A percentile compares a stretch with the other conserved stretches of the same genome.
Conservation (phyloP, 176 grass and related monocot species). For the Tuctoria greenei region DNA sequence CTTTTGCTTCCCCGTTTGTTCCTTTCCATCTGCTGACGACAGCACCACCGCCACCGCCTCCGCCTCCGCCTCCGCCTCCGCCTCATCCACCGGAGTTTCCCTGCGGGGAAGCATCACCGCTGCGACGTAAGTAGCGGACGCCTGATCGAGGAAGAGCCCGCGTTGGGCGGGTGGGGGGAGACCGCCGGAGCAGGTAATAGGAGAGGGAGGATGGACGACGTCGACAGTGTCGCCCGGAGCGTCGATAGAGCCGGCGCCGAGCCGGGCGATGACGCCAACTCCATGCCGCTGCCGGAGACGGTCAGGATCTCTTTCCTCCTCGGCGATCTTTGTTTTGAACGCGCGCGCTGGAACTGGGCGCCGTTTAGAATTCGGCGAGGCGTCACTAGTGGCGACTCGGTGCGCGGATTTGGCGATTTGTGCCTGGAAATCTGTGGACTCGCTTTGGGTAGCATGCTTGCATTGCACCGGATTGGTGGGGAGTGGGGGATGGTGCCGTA, state of each 20-base stretch:
- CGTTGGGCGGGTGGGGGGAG: background rate
- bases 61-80: background rate
- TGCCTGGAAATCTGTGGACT: background rate
- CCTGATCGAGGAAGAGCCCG: background rate
- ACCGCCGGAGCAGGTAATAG: background rate
- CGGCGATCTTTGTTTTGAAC: background rate
- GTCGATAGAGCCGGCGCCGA: conserved; percentile 39
- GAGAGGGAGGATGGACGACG: conserved; percentile 57
- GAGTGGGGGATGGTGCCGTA: background rate
- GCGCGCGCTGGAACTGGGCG: background rate
- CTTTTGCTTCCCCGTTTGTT: conserved; percentile 41
- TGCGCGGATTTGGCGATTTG: background rate
- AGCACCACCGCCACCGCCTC: conserved; percentile 13
- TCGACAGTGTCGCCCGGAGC: conserved; percentile 53
- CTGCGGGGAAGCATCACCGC: background rate
- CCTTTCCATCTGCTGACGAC: background rate
- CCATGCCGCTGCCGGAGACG: conserved; percentile 71
- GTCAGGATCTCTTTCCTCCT: conserved; percentile 31
- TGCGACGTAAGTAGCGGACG: background rate
- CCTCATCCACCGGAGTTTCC: background rate
- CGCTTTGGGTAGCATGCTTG: background rate
- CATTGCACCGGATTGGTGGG: background rate
- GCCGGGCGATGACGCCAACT: conserved; percentile 60
- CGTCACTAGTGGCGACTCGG: background rate
- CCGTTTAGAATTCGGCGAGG: background rate